Conservation (phyloP, 345 rosid genomes). For the Eucalyptus viminalis region DNA sequence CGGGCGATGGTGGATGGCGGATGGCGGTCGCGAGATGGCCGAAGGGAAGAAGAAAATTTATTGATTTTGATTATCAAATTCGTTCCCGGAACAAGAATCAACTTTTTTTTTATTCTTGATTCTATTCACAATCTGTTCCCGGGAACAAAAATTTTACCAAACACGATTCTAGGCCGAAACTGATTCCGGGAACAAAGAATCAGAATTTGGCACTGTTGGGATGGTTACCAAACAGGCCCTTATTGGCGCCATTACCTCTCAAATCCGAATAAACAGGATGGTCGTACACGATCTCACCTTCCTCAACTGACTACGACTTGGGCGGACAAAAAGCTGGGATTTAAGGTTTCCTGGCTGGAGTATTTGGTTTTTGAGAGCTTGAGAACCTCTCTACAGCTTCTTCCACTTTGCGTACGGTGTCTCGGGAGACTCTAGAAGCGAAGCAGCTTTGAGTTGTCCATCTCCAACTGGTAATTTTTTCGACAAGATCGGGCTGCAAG, state of each 20-base stretch:
- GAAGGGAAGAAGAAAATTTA: too few relatives aligned
- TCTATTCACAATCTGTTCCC: too few relatives aligned
- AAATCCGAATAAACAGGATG: background rate
- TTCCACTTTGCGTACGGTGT: slow-evolving; percentile 40
- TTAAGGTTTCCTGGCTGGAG: slow-evolving; percentile 19
- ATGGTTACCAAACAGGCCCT: too few relatives aligned
- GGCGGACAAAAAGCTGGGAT: slow-evolving; percentile 28
- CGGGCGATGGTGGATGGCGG: too few relatives aligned
- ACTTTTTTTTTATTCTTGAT: too few relatives aligned
- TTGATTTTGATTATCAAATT: too few relatives aligned
- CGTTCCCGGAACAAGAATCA: too few relatives aligned
- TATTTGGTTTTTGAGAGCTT: slow-evolving; percentile 35
- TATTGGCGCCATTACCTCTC: background rate
- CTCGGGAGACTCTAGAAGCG: slow-evolving; percentile 48
- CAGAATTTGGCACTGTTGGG: too few relatives aligned
- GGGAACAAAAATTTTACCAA: too few relatives aligned
- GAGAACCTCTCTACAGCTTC: slow-evolving; percentile 52
- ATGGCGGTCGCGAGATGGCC: too few relatives aligned
- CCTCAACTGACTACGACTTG: slow-evolving; percentile 45
- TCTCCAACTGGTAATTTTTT: slow-evolving; percentile 64
- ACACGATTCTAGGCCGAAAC: too few relatives aligned
- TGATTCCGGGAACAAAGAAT: too few relatives aligned
- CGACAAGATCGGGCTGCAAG: slow-evolving; percentile 56
- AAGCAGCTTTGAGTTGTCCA: slow-evolving; percentile 55
- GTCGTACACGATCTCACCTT: background rate